Base-by-base conservation (phyloP, 2,329 filamentous ascomycete species). In the Cadophora gregata region DNA sequence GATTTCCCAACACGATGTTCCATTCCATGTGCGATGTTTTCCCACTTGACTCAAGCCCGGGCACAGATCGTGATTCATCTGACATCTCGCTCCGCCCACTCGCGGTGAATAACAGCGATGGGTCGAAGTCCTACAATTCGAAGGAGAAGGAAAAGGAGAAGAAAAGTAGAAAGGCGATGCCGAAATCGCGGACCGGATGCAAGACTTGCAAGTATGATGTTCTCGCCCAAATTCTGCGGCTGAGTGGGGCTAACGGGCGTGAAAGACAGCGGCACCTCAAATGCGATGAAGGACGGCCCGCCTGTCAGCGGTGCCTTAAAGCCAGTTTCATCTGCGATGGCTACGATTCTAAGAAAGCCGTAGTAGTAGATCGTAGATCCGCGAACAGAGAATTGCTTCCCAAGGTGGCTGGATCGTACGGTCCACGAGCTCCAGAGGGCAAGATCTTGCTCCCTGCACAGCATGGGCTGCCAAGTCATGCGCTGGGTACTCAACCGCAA, bases 131-230 rank as follows among this genome's bases (percentile, higher is more conserved):
- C n/a, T n/a, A n/a, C n/a, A n/a, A n/a, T n/a, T n/a, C n/a, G n/a
- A n/a, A n/a, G n/a, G 16, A 3, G 31, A 24, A 56, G 9, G 4
- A 4, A 3, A 56, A 19, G n/a, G 53, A n/a, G 10, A 56, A 33
- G 29, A 56, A 36, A n/a, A 12, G 5, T 1, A 36, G 53, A 2
- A 56, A 12, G 5, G 53, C 29, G 2, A 8, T 56, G 3, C 53
- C 31, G 7, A 38, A 56, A 3, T 24, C 53, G 2, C 36, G 53
- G 27, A 36, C 29, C 4, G 53, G 53, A 3, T 56, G 53, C 16
- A 21, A 31, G 31, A 56, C 53, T 21, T 56, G 53, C 53, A 56
- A 25, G 53, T 56, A 56, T 24, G 31, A 31, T n/a, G 9, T 36
- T 3, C 27, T 21, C 9, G 4, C 27, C 2, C 3, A 27, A 8